These are phyloP conservation scores for Henningerozyma blattae DNA, from an alignment of 805 yeast genomes.

Conservation along the genomic window DNA sequence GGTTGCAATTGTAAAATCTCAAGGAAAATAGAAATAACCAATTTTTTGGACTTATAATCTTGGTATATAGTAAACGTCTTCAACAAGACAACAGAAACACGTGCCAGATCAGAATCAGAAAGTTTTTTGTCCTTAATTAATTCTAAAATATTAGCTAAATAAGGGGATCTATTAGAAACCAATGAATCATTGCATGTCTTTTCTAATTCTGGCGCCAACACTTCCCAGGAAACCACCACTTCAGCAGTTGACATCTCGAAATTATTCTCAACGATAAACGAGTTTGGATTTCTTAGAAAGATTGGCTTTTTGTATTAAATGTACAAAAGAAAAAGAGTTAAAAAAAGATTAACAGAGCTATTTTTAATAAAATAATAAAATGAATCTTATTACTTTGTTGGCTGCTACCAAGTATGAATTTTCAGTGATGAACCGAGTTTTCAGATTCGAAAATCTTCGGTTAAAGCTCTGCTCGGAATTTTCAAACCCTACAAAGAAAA, in stretches of 20 bases:
- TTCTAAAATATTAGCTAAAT: constrained; percentile 14
- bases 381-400: too few relatives aligned
- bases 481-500: background rate
- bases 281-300: too few relatives aligned
- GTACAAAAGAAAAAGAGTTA: too few relatives aligned
- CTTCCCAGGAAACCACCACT: constrained; percentile 12
- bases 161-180: constrained; percentile 16
- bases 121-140: constrained; percentile 9
- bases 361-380: too few relatives aligned
- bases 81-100: constrained; percentile 28
- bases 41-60: constrained; percentile 36
- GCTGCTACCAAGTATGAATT: too few relatives aligned
- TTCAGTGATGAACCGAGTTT: too few relatives aligned
- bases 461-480: background rate
- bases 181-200: constrained; percentile 13
- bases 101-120: constrained; percentile 16
- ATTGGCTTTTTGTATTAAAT: too few relatives aligned
- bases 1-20: constrained; percentile 24
- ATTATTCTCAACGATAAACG: too few relatives aligned
- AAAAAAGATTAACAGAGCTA: too few relatives aligned
- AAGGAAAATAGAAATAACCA: constrained; percentile 30
- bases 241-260: too few relatives aligned
- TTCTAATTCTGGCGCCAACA: constrained; percentile 11
- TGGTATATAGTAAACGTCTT: constrained; percentile 39
- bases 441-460: too few relatives aligned